Base-by-base conservation (phyloP, 2,329 filamentous ascomycete species). In the Ceratocystiopsis sp. region DNA sequence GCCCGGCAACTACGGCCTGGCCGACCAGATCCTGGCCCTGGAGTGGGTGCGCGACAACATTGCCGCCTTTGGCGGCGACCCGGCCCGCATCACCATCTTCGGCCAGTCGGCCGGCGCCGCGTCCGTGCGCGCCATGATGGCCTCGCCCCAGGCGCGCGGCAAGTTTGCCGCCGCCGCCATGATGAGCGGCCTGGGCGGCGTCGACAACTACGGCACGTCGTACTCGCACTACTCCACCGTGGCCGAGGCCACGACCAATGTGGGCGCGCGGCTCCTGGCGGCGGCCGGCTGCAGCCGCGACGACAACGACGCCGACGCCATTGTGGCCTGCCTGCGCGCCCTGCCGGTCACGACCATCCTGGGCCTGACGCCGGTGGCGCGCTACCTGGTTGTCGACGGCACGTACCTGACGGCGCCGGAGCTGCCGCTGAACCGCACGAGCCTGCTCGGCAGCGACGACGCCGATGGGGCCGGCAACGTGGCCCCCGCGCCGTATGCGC, bases 171-270 rank as follows among this genome's bases (percentile, higher is more conserved):
- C 54, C 7, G 69, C 68, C 3, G 65, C 72, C 40, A 57, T 53
- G 14, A 49, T 63, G 44, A 62, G 61, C 49, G 63, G 60, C 38
- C 55, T 63, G 3, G 63, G 63, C 12, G 62, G 62, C 0, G 52
- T 61, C 37, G 63, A 69, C 51, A 63, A 69, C 51, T 75, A 75
- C 45, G 72, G 69, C 12, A 69, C 67, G 1, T 66, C 69, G 0
- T 78, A 75, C 54, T 72, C 68, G 12, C 62, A 65, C 19, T 78
- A 77, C 57, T 68, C 69, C 50, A 75, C 71, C 3, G 66, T 77
- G 45, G 55, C 63, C 4, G 57, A 75, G 45, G 67, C 68, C 18
- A 66, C 69, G 0, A 29, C 25, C 25, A 21, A 21, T 7, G 66
- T 62, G 1, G 72, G 67, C 0, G 60, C 63, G n/a, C 59, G 64